Evolutionary conservation across 371 early-diverging fungal genomes (phyloP).

Genomic region (Circinella minor): DNA sequence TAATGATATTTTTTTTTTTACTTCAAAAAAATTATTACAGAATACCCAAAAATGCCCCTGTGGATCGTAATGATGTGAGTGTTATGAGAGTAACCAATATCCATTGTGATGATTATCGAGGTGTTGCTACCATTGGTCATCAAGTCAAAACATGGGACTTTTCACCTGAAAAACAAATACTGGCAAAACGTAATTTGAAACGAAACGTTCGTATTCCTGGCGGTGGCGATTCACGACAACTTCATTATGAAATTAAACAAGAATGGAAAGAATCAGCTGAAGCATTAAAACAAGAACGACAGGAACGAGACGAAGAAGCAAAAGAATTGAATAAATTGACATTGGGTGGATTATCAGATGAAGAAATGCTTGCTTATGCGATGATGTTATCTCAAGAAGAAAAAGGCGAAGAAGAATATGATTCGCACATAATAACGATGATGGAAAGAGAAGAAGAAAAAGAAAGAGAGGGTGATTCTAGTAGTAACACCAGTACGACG

Average conservation of each 20-base stretch:
- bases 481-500: background rate
- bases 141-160: conserved; percentile 47
- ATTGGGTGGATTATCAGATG: conserved; percentile 48
- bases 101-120: conserved; percentile 48
- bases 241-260: conserved; percentile 42
- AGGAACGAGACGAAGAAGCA: conserved; percentile 31
- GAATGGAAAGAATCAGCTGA: conserved; percentile 46
- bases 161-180: conserved; percentile 41
- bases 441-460: background rate
- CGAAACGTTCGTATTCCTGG: conserved; percentile 26
- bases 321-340: conserved; percentile 36
- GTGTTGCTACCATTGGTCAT: conserved; percentile 50
- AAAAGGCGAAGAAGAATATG: background rate
- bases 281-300: conserved; percentile 35
- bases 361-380: conserved; percentile 55
- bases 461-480: no score
- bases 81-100: conserved; percentile 50
- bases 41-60: conserved; percentile 43
- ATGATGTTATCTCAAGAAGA: conserved; percentile 51
- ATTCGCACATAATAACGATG: no score
- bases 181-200: conserved; percentile 28
- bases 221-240: conserved; percentile 23
- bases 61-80: conserved; percentile 40
- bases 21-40: no score
- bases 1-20: conserved; percentile 6